Percentiles rank a stretch among this genome's conserved stretches.
Conservation (phyloP, 2,329 filamentous ascomycete genomes). For the Juglanconis oblonga region DNA sequence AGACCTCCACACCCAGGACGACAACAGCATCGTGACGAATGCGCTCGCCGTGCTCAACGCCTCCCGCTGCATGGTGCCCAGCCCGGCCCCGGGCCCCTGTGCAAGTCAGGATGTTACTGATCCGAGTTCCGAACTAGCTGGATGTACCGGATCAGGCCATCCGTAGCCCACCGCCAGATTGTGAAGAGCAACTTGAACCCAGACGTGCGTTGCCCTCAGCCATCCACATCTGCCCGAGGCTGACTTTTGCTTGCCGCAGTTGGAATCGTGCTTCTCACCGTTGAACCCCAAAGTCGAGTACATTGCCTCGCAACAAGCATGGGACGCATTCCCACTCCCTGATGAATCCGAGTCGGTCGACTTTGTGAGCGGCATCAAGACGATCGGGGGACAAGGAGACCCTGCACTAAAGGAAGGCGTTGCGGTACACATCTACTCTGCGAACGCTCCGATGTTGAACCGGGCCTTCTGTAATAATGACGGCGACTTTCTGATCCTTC, state of each 20-base stretch:
- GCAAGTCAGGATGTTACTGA: not conserved
- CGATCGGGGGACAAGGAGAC: no score
- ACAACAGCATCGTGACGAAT: not conserved
- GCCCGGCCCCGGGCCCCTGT: not conserved
- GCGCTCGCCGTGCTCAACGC: not conserved
- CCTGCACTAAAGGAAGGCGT: no score
- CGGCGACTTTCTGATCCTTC: slow-evolving; percentile 65
- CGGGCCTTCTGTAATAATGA: slow-evolving; percentile 31
- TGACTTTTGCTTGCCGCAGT: no score
- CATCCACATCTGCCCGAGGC: no score
- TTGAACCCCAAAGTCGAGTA: no score
- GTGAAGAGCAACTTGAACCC: slow-evolving; percentile 12
- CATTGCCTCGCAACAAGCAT: no score
- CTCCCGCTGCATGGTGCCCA: not conserved
- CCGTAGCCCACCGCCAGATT: slow-evolving; percentile 22
- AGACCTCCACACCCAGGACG: not conserved
- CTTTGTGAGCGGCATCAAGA: no score
- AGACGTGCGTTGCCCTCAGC: not conserved
- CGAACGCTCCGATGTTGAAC: no score
- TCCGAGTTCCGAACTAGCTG: slow-evolving; percentile 18
- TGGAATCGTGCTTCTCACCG: no score
- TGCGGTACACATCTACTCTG: no score
- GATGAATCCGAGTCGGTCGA: no score
- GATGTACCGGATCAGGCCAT: slow-evolving; percentile 29
- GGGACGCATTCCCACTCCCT: no score